Evolutionary conservation across 192 early-diverging fungal genomes (phyloP).

Genomic region (Chytriomyces confervae): DNA sequence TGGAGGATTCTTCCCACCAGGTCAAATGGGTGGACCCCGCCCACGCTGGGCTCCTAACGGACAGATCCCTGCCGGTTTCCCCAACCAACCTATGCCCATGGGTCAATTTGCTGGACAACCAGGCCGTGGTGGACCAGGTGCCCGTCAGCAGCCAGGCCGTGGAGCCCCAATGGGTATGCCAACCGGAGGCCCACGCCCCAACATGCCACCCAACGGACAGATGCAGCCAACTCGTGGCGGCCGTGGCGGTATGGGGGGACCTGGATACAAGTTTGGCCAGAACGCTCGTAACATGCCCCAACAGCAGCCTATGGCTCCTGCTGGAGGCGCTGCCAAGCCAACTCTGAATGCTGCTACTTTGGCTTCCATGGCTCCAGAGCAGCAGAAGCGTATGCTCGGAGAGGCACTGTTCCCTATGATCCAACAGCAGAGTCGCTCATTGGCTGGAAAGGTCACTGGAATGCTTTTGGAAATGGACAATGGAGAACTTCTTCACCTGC

Average conservation of each 20-base stretch:
- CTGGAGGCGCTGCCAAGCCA: slow-evolving; percentile 50
- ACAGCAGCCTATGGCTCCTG: slow-evolving; percentile 36
- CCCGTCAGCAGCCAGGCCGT: slow-evolving; percentile 37
- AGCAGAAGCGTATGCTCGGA: slow-evolving; percentile 96
- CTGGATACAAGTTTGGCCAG: slow-evolving; percentile 57
- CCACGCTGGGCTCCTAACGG: slow-evolving; percentile 46
- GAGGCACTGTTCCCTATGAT: slow-evolving; percentile 94
- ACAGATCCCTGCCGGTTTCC: slow-evolving; percentile 38
- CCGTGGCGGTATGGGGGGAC: slow-evolving; percentile 44
- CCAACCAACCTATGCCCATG: slow-evolving; percentile 46
- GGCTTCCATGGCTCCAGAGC: slow-evolving; percentile 77
- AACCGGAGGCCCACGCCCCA: slow-evolving; percentile 41
- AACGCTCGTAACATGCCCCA: slow-evolving; percentile 56
- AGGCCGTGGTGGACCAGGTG: slow-evolving; percentile 41
- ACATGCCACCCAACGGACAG: slow-evolving; percentile 11
- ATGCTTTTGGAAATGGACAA: slow-evolving; percentile 99
- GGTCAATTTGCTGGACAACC: slow-evolving; percentile 50
- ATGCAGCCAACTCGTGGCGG: slow-evolving; percentile 32
- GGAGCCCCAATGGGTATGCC: slow-evolving; percentile 32
- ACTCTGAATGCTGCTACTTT: slow-evolving; percentile 78
- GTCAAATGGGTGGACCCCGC: slow-evolving; percentile 43
- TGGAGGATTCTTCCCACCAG: slow-evolving; percentile 48
- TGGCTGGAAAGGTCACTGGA: slow-evolving; percentile 97
- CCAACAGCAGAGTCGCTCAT: slow-evolving; percentile 68
- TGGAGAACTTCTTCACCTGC: slow-evolving; percentile 84